A percentile compares a stretch with the other conserved stretches of the same genome.
phyloP scores from a whole-genome alignment of 306 rosid species.

The Hippophae rhamnoides region DNA sequence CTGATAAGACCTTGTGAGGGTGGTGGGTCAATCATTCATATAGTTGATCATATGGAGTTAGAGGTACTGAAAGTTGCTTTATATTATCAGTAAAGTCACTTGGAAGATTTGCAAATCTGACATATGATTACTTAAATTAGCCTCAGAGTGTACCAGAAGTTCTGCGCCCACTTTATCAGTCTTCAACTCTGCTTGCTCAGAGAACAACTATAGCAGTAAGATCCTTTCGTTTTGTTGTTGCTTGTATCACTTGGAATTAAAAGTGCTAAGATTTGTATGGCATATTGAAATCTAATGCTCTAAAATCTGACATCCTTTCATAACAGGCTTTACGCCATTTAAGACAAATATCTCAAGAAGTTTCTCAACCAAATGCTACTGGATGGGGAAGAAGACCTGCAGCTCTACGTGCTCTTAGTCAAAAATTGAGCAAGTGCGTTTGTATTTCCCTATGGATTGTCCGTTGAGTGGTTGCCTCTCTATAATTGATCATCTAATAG shows the following conservation, averaged over 20 bases:
- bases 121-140: conserved; percentile 34
- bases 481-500: conserved; percentile 2
- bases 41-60: conserved; percentile 85
- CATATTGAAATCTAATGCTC: background rate
- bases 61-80: conserved; percentile 38
- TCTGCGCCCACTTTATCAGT: conserved; percentile 86
- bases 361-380: conserved; percentile 78
- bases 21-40: conserved; percentile 88
- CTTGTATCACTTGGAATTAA: background rate
- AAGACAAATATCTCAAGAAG: conserved; percentile 94
- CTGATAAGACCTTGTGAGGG: conserved; percentile 96
- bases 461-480: conserved; percentile 6
- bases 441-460: conserved; percentile 4
- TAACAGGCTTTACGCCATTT: conserved; percentile 75
- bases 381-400: conserved; percentile 98
- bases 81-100: conserved; percentile 5
- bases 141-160: conserved; percentile 99
- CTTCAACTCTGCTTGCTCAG: conserved; percentile 85
- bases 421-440: conserved; percentile 70
- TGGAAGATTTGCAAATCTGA: conserved; percentile 14
- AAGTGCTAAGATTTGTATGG: background rate
- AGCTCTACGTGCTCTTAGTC: conserved; percentile 80
- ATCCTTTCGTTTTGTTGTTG: conserved; percentile 4
- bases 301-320: conserved; percentile 15
- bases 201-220: conserved; percentile 90